phyloP scores from a whole-genome alignment of 176 grass and related monocot species.

The Zizania latifolia region DNA sequence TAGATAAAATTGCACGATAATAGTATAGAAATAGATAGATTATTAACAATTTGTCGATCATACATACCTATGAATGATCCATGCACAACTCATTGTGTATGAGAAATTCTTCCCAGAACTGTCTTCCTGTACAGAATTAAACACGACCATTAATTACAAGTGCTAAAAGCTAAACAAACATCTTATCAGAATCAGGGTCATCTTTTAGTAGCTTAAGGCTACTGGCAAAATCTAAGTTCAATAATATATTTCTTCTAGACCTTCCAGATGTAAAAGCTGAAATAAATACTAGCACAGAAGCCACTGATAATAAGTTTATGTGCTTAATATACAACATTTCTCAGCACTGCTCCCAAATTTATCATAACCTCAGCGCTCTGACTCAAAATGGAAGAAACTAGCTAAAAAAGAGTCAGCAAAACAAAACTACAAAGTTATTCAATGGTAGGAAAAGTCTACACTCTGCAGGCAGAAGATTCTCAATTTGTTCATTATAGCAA shows the following conservation, averaged over 20 bases:
- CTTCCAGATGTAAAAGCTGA: not conserved
- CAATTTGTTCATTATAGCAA: constrained; percentile 3
- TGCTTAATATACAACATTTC: not conserved
- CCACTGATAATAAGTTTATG: not conserved
- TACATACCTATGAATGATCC: not conserved
- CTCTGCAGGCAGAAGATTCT: not conserved
- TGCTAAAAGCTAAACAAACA: not conserved
- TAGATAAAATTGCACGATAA: constrained; percentile 6
- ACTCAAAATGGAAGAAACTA: not conserved
- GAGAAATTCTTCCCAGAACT: constrained; percentile 18
- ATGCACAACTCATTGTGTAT: not conserved
- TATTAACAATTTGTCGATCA: constrained; percentile 1
- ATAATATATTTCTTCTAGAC: not conserved
- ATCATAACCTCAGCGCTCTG: not conserved
- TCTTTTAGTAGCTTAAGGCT: not conserved
- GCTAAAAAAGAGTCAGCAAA: too few relatives aligned
- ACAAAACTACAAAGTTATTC: not conserved
- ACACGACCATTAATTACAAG: not conserved
- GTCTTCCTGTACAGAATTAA: constrained; percentile 30
- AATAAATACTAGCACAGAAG: not conserved
- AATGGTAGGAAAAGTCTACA: not conserved
- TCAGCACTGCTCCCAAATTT: not conserved
- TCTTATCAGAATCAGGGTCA: not conserved
- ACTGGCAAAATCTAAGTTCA: not conserved
- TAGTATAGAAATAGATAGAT: not conserved